Base-by-base conservation (phyloP, 169 alveolate genomes). In the Eimeria necatrix region DNA sequence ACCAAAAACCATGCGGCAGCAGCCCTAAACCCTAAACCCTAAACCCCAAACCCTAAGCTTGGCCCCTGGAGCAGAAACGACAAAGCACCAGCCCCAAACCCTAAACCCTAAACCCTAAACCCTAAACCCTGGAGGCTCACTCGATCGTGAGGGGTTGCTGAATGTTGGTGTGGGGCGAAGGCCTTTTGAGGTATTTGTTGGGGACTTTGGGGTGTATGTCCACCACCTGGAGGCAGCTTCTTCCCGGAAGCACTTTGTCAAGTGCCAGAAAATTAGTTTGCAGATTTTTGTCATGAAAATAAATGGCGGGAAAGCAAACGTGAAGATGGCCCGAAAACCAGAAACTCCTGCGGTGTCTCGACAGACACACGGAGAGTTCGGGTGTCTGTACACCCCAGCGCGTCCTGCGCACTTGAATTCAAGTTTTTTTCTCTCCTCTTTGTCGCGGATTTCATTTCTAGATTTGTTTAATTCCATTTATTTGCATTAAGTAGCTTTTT, bases 211-310 rank as follows among this genome's bases (percentile, higher is more conserved):
- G 83, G 52, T 52, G 70, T 14, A 76, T 61, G 8, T 91, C 91
- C 8, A 91, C 83, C 16, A 91, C 53, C 61, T 78, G 95, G 8
- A 91, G 89, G 41, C 49, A 91, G 4, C 53, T 46, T 10, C 95
- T 92, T 4, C 92, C n/a, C 10, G 95, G 95, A 9, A 91, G 83
- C 24, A 91, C 95, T 26, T 91, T 91, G 56, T 91, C 95, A 7
- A 76, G 59, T 18, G 95, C 95, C 48, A 91, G 74, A 78, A 91
- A 91, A 26, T 76, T 61, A 61, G 85, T 70, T 49, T 59, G 52
- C 48, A 14, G 59, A 9, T 32, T 20, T 4, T 46, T 64, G 26
- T 84, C 74, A 70, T 91, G 95, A 0, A 46, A 59, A 32, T 41
- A 26, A 48, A 91, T 53, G 56, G 95, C 95, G 18, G 95, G 68